phyloP scores from a whole-genome alignment of 1,284 basidiomycete species.

The Entoloma clypeatum region DNA sequence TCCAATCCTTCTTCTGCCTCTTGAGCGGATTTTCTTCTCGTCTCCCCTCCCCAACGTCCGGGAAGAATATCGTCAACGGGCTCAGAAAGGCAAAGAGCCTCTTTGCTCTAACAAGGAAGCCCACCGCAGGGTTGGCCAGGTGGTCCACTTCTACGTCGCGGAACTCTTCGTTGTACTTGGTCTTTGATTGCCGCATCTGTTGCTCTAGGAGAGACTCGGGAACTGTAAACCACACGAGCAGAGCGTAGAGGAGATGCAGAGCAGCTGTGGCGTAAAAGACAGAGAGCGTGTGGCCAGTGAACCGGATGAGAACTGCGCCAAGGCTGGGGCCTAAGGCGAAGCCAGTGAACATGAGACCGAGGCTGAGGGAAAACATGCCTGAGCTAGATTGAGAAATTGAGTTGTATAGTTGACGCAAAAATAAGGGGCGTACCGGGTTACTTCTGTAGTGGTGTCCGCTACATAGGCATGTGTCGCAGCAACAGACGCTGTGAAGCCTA shows the following conservation, averaged over 20 bases:
- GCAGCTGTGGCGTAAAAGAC: constrained; percentile 66
- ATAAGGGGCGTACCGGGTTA: constrained; percentile 35
- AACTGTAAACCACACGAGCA: constrained; percentile 55
- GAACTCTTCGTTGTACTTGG: constrained; percentile 33
- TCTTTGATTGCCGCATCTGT: constrained; percentile 35
- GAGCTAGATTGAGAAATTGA: constrained; percentile 37
- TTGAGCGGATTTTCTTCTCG: constrained; percentile 34
- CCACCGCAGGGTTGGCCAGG: constrained; percentile 23
- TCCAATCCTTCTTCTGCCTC: constrained; percentile 59
- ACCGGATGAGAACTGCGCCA: constrained; percentile 61
- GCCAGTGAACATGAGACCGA: constrained; percentile 63
- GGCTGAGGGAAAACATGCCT: constrained; percentile 56
- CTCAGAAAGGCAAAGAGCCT: constrained; percentile 53
- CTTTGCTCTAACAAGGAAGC: constrained; percentile 29
- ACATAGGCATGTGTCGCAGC: constrained; percentile 62
- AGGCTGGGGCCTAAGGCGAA: constrained; percentile 72
- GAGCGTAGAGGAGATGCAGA: constrained; percentile 46
- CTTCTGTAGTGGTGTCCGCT: constrained; percentile 53
- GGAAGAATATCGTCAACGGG: constrained; percentile 66
- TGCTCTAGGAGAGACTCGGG: constrained; percentile 69
- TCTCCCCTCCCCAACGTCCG: constrained; percentile 31
- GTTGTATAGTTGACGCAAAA: background rate
- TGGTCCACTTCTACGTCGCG: constrained; percentile 24
- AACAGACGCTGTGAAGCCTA: constrained; percentile 47
- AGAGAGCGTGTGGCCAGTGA: constrained; percentile 53